Evolutionary conservation across 2,329 filamentous ascomycete species (phyloP).

Genomic region (Colletotrichum tofieldiae): DNA sequence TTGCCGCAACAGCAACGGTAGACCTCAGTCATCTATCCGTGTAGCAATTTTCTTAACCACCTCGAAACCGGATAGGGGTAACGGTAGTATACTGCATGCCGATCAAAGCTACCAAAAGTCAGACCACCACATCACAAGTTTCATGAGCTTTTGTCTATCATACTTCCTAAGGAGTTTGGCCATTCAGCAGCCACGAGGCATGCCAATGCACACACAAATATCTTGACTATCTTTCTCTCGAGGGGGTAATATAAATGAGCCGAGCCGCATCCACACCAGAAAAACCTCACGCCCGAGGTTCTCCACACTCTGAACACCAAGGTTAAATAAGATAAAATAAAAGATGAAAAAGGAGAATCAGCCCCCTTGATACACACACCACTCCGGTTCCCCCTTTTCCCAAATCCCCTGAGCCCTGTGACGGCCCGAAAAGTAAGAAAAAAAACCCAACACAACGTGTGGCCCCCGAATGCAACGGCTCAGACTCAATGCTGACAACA

Average conservation of each 20-base stretch:
- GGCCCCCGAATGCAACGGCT: not conserved
- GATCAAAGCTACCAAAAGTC: not conserved
- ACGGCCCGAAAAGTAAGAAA: not conserved
- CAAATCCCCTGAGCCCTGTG: not conserved
- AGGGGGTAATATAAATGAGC: conserved; percentile 2
- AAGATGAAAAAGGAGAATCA: not conserved
- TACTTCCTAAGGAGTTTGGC: not conserved
- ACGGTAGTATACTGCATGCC: not conserved
- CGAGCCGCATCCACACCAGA: conserved; percentile 11
- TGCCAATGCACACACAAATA: not conserved
- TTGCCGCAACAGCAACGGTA: too few relatives aligned
- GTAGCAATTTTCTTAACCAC: too few relatives aligned
- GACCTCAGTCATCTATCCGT: too few relatives aligned
- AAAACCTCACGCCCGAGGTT: conserved; percentile 5
- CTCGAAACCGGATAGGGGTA: too few relatives aligned
- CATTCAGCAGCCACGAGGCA: not conserved
- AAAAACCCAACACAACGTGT: conserved; percentile 9
- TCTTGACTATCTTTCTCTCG: not conserved
- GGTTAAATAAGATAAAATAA: conserved; percentile 2
- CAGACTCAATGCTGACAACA: conserved; percentile 6
- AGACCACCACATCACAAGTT: not conserved
- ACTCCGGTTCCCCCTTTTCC: conserved; percentile 30
- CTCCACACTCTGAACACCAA: conserved; percentile 33
- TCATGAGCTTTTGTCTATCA: not conserved
- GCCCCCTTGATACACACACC: conserved; percentile 10